Base-by-base conservation (phyloP, 2,329 filamentous ascomycete genomes). In the Phialophora verrucosa region DNA sequence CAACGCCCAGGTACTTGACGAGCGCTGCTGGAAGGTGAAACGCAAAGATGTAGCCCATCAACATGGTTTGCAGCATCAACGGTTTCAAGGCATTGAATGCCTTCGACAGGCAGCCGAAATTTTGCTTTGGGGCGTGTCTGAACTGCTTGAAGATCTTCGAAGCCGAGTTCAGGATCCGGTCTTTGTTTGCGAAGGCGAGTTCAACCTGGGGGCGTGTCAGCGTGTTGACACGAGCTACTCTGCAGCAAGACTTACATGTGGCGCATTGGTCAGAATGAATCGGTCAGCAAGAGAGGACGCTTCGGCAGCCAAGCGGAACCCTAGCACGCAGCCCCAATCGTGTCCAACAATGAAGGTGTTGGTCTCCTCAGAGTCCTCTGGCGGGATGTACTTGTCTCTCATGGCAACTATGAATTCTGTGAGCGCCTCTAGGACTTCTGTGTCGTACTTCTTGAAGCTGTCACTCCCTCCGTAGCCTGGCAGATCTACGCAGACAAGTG, bases 381-480 rank as follows among this genome's bases (percentile, higher is more conserved):
- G 14, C 4, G 50, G 53, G 42, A 69, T 59, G 60, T 84, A 86
- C 56, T 77, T 76, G 32, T 78, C 74, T 67, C 85, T 79, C 70
- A 87, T 79, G 0, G 78, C 77, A 8, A 85, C 71, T 38, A 88
- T 80, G 67, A 86, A 85, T 63, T 84, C 83, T 0, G 82, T 78
- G 63, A 88, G 72, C 7, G 80, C 77, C 71, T 87, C 85, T 54
- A 87, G 75, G 8, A 87, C 78, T 49, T 81, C 76, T 12, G 83
- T 80, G 2, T 79, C 78, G 70, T 87, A 87, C 55, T 76, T 73
- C 0, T 78, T 73, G 63, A 87, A 74, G 58, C 79, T 78, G 68
- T 87, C 84, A 63, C 82, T 86, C 10, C 86, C 86, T 42, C 86
- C 86, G 68, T 83, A 87, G 1, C 86, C 85, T 20, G 86, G 86